phyloP scores from a whole-genome alignment of 2,329 filamentous ascomycete genomes.

The Escovopsis weberi region DNA sequence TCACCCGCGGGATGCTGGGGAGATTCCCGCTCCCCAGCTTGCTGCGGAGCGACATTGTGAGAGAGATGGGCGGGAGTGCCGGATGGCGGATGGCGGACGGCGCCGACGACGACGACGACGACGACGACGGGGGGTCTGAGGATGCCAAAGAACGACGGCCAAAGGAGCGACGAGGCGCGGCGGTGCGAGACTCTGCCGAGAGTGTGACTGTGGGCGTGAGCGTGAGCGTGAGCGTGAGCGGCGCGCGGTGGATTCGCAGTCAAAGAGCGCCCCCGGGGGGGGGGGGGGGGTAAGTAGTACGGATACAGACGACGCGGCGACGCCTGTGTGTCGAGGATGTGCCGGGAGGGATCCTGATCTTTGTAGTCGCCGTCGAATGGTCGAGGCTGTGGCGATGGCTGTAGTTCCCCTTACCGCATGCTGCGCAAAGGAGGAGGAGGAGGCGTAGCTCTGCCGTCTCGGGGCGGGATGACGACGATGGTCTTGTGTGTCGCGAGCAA shows the following conservation, averaged over 20 bases:
- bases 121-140: constrained; percentile 33
- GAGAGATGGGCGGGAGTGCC: constrained; percentile 44
- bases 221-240: constrained; percentile 10
- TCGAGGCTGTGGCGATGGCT: constrained; percentile 12
- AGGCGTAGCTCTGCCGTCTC: background rate
- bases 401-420: constrained; percentile 39
- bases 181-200: constrained; percentile 40
- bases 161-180: constrained; percentile 18
- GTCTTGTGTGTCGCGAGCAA: too few species aligned
- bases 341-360: constrained; percentile 7
- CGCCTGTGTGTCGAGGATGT: background rate
- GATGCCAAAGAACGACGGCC: constrained; percentile 32
- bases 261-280: constrained; percentile 10
- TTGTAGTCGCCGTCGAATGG: constrained; percentile 16
- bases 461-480: background rate
- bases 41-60: constrained; percentile 36
- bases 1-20: constrained; percentile 72
- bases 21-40: constrained; percentile 34
- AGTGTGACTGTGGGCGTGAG: too few species aligned
- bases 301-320: background rate
- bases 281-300: constrained; percentile 1
- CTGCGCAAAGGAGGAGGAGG: constrained; percentile 14
- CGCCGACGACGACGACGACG: constrained; percentile 43
- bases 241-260: constrained; percentile 14
- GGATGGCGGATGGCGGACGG: constrained; percentile 30